Percentiles rank a stretch among this genome's conserved stretches.
Evolutionary conservation across 2,329 filamentous ascomycete species (phyloP).

Genomic region (Pseudocercospora crystallina): DNA sequence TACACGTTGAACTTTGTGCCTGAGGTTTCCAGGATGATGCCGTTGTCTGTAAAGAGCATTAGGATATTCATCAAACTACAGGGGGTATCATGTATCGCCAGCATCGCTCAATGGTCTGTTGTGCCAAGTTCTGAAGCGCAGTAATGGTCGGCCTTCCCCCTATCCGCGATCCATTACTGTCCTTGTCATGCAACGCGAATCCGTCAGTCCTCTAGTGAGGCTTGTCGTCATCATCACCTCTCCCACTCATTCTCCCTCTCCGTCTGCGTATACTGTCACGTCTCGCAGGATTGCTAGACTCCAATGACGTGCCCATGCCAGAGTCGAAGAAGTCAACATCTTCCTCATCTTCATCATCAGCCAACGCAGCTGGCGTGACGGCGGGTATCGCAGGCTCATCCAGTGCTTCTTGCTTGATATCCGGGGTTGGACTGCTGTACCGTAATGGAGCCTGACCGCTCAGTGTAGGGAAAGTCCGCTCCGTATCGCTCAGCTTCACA

Average conservation of each 20-base stretch:
- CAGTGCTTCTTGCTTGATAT: constrained; percentile 32
- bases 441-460: constrained; percentile 43
- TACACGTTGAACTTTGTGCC: no score
- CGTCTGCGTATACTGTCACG: constrained; percentile 32
- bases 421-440: constrained; percentile 23
- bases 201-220: no score
- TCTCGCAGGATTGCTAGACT: constrained; percentile 37
- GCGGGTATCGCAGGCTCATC: constrained; percentile 24
- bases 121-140: no score
- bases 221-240: constrained; percentile 7
- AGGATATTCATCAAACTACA: no score
- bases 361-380: constrained; percentile 28
- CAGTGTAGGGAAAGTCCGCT: constrained; percentile 51
- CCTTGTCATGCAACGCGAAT: no score
- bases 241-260: constrained; percentile 22
- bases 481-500: constrained; percentile 45
- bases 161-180: no score
- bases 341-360: constrained; percentile 46
- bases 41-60: no score
- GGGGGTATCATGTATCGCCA: no score
- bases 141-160: no score
- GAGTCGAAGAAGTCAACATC: constrained; percentile 48
- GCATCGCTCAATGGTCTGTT: no score
- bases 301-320: constrained; percentile 51
- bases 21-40: no score